Conservation (phyloP, 2,329 filamentous ascomycete species). For the Camptophora hylomeconis region DNA sequence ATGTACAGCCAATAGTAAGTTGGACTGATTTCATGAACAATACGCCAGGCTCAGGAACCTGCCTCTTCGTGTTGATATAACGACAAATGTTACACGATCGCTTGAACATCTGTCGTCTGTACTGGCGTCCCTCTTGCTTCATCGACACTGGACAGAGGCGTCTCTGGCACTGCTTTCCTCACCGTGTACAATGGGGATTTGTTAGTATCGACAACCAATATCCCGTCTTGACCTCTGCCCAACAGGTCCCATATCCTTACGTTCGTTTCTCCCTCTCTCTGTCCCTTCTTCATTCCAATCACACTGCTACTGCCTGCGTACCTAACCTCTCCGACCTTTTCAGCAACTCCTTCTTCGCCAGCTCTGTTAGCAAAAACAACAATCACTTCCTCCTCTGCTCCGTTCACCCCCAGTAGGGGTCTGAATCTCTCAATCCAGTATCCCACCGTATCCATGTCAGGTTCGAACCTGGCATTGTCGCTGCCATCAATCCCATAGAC, state of each 20-base stretch:
- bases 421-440: conserved; percentile 51
- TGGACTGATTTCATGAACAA: too few relatives aligned
- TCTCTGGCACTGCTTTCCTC: too few relatives aligned
- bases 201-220: conserved; percentile 34
- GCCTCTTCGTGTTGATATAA: too few relatives aligned
- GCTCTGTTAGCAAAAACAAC: conserved; percentile 35
- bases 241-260: conserved; percentile 34
- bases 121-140: too few relatives aligned
- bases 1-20: too few relatives aligned
- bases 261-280: conserved; percentile 20
- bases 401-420: conserved; percentile 29
- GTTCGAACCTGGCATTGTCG: too few relatives aligned
- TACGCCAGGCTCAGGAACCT: too few relatives aligned
- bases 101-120: too few relatives aligned
- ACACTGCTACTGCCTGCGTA: conserved; percentile 38
- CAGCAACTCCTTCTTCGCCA: conserved; percentile 27
- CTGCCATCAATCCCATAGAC: too few relatives aligned
- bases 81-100: too few relatives aligned
- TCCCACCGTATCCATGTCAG: conserved; percentile 47
- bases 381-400: conserved; percentile 23
- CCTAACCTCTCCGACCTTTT: conserved; percentile 26
- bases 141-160: background rate
- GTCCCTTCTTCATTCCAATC: conserved; percentile 21
- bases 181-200: conserved; percentile 23
- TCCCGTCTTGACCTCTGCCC: conserved; percentile 30